Conservation (phyloP, 169 alveolate species). For the Theileria annulata region DNA sequence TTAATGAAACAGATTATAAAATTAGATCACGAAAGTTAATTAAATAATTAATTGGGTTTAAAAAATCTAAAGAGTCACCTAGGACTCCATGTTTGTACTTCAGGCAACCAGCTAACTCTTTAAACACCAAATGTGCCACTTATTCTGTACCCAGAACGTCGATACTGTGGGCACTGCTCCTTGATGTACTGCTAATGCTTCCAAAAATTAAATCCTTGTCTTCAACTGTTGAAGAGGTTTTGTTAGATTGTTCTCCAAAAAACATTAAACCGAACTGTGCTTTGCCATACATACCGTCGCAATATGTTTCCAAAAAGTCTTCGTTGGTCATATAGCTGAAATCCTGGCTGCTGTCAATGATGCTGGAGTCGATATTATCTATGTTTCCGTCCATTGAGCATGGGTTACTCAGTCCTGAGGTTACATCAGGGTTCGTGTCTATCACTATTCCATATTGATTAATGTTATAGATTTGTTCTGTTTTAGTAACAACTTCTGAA, state of each 20-base stretch:
- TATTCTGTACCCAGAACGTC: not conserved
- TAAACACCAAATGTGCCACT: not conserved
- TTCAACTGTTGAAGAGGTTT: not conserved
- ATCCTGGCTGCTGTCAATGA: not conserved
- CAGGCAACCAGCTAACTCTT: not conserved
- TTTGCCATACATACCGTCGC: not conserved
- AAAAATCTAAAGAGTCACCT: not conserved
- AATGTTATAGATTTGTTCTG: not conserved
- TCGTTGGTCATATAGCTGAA: not conserved
- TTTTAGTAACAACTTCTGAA: not conserved
- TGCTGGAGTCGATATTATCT: constrained; percentile 10
- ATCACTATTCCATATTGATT: not conserved
- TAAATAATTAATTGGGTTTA: not conserved
- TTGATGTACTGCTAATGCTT: not conserved
- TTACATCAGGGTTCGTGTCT: not conserved
- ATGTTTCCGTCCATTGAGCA: not conserved
- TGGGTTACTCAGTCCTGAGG: not conserved
- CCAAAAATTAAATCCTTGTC: not conserved
- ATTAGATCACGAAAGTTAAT: not conserved
- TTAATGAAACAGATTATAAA: not conserved
- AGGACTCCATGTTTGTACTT: not conserved
- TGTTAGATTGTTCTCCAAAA: not conserved
- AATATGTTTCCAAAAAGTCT: not conserved
- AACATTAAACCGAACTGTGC: not conserved
- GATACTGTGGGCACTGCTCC: not conserved